Base-by-base conservation (phyloP, 805 yeast species). In the Clavispora carvajalis region DNA sequence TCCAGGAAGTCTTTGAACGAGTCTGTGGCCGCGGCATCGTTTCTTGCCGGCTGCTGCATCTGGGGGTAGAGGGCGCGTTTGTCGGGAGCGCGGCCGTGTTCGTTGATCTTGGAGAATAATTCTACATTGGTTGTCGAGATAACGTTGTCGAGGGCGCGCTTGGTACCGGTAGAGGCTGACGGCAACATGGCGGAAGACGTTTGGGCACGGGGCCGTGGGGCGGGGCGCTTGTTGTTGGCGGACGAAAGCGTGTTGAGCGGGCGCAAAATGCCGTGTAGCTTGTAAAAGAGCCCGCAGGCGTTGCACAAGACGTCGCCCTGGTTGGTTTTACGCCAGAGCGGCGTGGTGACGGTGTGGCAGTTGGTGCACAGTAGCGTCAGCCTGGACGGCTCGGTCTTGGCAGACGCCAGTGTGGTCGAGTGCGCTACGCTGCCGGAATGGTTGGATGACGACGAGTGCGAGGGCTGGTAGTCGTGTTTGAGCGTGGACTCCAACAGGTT, bases 201-300 rank as follows among this genome's bases (percentile, higher is more conserved):
- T 22, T 13, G 37, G 12, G 30, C 16, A 5, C 21, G 23, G 4
- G 10, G 19, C 5, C 34, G 34, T 9, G 39, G 6, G 22, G 16
- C 19, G 11, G 39, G 22, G 15, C 19, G 26, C 37, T 15, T 24
- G 30, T 12, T 18, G 28, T 24, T 15, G 28, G 34, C 16, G 5
- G 28, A 13, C 2, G 30, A 11, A 6, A 18, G 29, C 10, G 38
- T 30, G 46, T 57, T 62, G 28, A 68, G 52, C 3, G 74, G 74
- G 16, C 74, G 55, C 49, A 68, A 60, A 4, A 67, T 69, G 6
- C 74, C 74, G 43, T 69, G 74, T 25, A 69, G 53, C 47, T 69
- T 69, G 47, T 65, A 67, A 45, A 69, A 69, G 29, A 69, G 58
- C 7, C 74, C 74, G 44, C 74, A 69, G 1, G 74, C 74, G 47